Conservation (phyloP, 140 eudicot species). For the Stevia rebaudiana region DNA sequence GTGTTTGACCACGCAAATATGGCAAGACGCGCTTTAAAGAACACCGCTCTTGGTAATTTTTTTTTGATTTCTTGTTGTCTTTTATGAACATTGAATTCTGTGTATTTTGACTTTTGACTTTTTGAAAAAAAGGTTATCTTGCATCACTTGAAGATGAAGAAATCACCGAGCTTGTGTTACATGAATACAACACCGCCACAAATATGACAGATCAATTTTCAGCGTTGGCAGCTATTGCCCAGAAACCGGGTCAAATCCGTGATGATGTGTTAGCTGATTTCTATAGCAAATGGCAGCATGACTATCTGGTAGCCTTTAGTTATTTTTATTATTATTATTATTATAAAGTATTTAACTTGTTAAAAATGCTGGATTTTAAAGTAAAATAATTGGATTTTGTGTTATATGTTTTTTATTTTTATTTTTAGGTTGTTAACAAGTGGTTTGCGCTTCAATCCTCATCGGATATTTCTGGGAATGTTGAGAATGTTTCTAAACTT, state of each 20-base stretch:
- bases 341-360: not conserved
- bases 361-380: not conserved
- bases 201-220: constrained; percentile 96
- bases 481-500: constrained; percentile 79
- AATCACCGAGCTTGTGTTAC: constrained; percentile 59
- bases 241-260: constrained; percentile 69
- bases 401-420: not conserved
- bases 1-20: constrained; percentile 60
- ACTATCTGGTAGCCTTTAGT: constrained; percentile 49
- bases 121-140: constrained; percentile 60
- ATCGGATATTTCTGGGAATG: constrained; percentile 91
- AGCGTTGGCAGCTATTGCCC: constrained; percentile 82
- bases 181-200: constrained; percentile 80
- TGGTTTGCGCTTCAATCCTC: constrained; percentile 96
- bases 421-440: constrained; percentile 67
- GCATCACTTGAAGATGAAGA: constrained; percentile 67
- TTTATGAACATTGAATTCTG: not conserved
- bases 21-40: constrained; percentile 96
- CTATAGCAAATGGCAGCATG: constrained; percentile 86
- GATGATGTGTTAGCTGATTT: constrained; percentile 86
- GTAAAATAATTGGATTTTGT: not conserved
- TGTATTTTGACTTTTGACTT: not conserved
- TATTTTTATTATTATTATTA: not conserved
- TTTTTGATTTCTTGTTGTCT: not conserved
- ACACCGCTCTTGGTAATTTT: constrained; percentile 69